Percentiles rank a stretch among this genome's conserved stretches.
Evolutionary conservation across 2,329 filamentous ascomycete genomes (phyloP).

Genomic region (Fusarium setosum): DNA sequence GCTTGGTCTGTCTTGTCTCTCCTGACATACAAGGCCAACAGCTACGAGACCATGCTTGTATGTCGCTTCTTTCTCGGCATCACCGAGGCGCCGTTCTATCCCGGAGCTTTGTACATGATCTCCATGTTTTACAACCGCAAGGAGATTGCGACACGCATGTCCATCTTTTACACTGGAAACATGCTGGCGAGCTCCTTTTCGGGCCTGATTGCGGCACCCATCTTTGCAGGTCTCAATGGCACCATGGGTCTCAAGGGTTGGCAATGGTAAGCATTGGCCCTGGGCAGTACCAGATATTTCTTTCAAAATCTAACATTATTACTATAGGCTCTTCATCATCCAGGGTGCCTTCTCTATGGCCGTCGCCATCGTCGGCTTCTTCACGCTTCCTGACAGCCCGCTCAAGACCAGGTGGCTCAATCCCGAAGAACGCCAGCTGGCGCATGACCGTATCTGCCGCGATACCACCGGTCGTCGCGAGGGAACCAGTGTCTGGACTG

Average conservation of each 20-base stretch:
- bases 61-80: constrained; percentile 56
- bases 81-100: constrained; percentile 54
- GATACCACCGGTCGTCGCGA: constrained; percentile 42
- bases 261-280: constrained; percentile 46
- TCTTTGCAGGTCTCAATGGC: constrained; percentile 50
- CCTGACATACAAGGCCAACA: constrained; percentile 53
- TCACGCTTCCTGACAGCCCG: constrained; percentile 52
- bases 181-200: constrained; percentile 53
- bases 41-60: constrained; percentile 55
- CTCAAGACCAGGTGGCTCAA: constrained; percentile 53
- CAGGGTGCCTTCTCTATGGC: constrained; percentile 42
- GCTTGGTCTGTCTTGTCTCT: constrained; percentile 55
- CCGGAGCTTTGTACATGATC: constrained; percentile 54
- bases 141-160: constrained; percentile 55
- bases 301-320: background rate
- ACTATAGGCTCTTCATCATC: constrained; percentile 43
- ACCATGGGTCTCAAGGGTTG: constrained; percentile 41
- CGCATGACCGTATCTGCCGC: constrained; percentile 52
- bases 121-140: constrained; percentile 67
- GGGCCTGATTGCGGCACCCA: constrained; percentile 57
- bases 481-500: constrained; percentile 50
- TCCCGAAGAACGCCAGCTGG: constrained; percentile 53
- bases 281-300: too few species aligned
- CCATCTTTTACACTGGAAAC: constrained; percentile 57
- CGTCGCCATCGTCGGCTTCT: constrained; percentile 47